Conservation (phyloP, 306 rosid genomes). For the Mimosa pudica region DNA sequence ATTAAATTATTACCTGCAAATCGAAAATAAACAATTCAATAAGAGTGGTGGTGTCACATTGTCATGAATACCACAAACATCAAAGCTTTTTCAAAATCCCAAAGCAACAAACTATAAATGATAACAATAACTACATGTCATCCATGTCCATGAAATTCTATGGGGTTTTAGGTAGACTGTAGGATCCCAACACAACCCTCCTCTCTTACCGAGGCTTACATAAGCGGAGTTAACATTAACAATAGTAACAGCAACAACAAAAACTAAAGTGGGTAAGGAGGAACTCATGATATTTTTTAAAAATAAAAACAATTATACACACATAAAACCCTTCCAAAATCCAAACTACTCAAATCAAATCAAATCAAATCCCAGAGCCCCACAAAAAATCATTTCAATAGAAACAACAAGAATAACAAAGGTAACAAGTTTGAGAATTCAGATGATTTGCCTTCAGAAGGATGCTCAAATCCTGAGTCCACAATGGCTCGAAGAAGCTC, state of each 20-base stretch:
- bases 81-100: not conserved
- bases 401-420: not conserved
- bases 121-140: not conserved
- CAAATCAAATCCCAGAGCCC: not conserved
- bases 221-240: no score
- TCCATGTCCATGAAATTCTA: no score
- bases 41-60: not conserved
- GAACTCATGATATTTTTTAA: not conserved
- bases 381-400: not conserved
- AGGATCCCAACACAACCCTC: no score
- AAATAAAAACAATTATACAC: not conserved
- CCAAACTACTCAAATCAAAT: not conserved
- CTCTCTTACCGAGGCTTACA: no score
- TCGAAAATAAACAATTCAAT: slow-evolving; percentile 15
- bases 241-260: not conserved
- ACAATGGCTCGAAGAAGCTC: slow-evolving; percentile 99
- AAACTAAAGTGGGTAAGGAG: not conserved
- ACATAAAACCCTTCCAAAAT: not conserved
- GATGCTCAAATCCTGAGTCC: slow-evolving; percentile 99
- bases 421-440: not conserved
- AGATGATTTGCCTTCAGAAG: slow-evolving; percentile 85
- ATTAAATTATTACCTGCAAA: slow-evolving; percentile 82
- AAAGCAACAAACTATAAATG: not conserved
- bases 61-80: not conserved
- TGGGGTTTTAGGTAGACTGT: no score